Conservation (phyloP, 345 rosid genomes). For the Trapa incisa region DNA sequence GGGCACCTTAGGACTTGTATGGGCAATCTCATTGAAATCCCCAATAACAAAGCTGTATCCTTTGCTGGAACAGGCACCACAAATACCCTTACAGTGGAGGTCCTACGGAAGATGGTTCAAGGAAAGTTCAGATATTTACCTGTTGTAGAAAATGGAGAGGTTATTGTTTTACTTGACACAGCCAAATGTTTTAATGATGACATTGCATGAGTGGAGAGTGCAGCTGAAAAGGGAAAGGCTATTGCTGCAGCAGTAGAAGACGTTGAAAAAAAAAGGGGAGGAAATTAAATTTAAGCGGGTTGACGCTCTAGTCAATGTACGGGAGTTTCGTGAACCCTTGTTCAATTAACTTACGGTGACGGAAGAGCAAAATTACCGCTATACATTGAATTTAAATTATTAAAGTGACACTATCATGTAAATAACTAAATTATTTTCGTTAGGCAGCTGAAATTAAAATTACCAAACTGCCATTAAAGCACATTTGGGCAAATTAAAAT, state of each 20-base stretch:
- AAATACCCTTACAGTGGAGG: conserved; percentile 93
- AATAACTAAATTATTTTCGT: no score
- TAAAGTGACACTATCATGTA: no score
- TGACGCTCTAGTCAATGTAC: neutral
- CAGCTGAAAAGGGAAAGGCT: conserved; percentile 97
- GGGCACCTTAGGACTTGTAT: conserved; percentile 35
- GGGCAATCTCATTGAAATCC: conserved; percentile 24
- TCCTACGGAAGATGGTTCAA: conserved; percentile 96
- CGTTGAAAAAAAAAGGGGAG: conserved; percentile 83
- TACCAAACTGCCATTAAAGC: no score
- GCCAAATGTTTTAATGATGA: conserved; percentile 97
- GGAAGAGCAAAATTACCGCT: no score
- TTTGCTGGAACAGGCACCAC: conserved; percentile 9
- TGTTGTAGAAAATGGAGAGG: conserved; percentile 98
- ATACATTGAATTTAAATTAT: no score
- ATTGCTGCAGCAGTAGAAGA: conserved; percentile 99
- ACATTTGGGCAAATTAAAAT: no score
- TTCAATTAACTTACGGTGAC: no score
- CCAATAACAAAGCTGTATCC: neutral
- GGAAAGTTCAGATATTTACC: conserved; percentile 98
- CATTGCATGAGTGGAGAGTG: conserved; percentile 98
- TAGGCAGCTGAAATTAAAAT: no score
- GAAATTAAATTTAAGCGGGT: conserved; percentile 44
- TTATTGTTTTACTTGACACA: conserved; percentile 88
- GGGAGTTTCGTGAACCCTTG: no score